These are phyloP conservation scores for Sporothrix pallida DNA, from an alignment of 2,329 filamentous ascomycete genomes.

Conservation along the genomic window DNA sequence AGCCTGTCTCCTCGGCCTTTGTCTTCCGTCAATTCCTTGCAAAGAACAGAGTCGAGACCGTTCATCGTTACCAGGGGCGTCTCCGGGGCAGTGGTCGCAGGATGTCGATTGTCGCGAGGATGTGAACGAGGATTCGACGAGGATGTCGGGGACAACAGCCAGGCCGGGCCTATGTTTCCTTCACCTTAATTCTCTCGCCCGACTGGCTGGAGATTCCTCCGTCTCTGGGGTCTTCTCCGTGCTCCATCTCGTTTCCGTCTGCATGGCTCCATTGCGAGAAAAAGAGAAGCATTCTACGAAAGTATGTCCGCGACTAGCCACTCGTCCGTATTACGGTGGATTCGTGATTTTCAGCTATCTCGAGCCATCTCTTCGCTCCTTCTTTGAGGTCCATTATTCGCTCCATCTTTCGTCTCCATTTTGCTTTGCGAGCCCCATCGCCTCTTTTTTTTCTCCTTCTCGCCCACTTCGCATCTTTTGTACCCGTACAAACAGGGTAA, in stretches of 20 bases:
- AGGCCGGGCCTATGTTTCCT: not conserved
- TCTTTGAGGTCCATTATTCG: too few relatives aligned
- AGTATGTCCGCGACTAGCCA: conserved; percentile 12
- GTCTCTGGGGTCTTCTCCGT: conserved; percentile 11
- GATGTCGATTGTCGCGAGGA: not conserved
- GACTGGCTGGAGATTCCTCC: not conserved
- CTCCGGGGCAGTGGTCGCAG: not conserved
- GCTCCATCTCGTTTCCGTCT: not conserved
- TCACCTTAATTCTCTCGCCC: not conserved
- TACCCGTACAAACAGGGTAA: conserved; percentile 13
- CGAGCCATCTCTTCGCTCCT: too few relatives aligned
- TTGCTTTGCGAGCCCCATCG: not conserved
- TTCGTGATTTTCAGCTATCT: not conserved
- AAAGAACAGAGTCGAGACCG: not conserved
- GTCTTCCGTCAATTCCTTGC: not conserved
- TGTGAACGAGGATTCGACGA: not conserved
- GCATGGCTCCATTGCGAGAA: not conserved
- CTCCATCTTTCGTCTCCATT: too few relatives aligned
- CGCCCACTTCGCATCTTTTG: not conserved
- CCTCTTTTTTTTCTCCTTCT: not conserved
- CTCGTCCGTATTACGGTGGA: conserved; percentile 11
- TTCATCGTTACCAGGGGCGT: not conserved
- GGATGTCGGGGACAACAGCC: not conserved
- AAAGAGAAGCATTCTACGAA: not conserved
- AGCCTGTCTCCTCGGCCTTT: conserved; percentile 6